phyloP scores from a whole-genome alignment of 805 yeast genomes.

The Yarrowia keelungensis region DNA sequence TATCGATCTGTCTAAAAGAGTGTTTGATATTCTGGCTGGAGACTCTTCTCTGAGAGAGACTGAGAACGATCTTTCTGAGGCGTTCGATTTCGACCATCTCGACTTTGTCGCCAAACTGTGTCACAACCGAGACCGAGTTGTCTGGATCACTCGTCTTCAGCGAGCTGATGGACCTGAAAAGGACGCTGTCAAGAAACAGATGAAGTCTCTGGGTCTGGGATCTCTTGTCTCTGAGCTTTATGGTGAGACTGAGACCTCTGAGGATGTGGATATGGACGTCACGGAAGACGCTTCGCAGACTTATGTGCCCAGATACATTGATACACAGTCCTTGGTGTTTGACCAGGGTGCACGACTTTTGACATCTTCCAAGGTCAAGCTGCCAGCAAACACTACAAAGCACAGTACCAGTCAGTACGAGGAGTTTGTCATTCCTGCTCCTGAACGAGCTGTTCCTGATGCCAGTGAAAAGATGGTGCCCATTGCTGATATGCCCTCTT shows the following conservation, averaged over 20 bases:
- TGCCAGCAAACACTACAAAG: conserved; percentile 87
- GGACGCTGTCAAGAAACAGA: conserved; percentile 52
- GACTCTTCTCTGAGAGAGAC: conserved; percentile 54
- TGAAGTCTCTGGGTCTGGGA: conserved; percentile 55
- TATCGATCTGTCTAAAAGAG: conserved; percentile 53
- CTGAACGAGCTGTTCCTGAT: conserved; percentile 55
- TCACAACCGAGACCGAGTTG: conserved; percentile 59
- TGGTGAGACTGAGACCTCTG: conserved; percentile 44
- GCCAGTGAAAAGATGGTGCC: conserved; percentile 54
- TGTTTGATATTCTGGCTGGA: conserved; percentile 54
- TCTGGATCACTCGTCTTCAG: conserved; percentile 61
- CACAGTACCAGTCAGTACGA: conserved; percentile 77
- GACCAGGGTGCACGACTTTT: conserved; percentile 76
- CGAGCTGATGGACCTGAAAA: conserved; percentile 52
- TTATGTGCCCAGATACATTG: conserved; percentile 58
- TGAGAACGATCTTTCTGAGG: conserved; percentile 61
- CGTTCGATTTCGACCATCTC: conserved; percentile 60
- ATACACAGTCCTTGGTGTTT: conserved; percentile 66
- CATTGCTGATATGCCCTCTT: conserved; percentile 71
- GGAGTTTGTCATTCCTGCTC: conserved; percentile 92
- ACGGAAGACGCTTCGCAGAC: conserved; percentile 9
- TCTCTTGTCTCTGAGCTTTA: conserved; percentile 53
- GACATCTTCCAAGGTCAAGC: conserved; percentile 68
- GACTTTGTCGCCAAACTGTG: conserved; percentile 59
- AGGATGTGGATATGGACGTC: conserved; percentile 45